Base-by-base conservation (phyloP, 148 eudicot genomes). In the Beta vulgaris region DNA sequence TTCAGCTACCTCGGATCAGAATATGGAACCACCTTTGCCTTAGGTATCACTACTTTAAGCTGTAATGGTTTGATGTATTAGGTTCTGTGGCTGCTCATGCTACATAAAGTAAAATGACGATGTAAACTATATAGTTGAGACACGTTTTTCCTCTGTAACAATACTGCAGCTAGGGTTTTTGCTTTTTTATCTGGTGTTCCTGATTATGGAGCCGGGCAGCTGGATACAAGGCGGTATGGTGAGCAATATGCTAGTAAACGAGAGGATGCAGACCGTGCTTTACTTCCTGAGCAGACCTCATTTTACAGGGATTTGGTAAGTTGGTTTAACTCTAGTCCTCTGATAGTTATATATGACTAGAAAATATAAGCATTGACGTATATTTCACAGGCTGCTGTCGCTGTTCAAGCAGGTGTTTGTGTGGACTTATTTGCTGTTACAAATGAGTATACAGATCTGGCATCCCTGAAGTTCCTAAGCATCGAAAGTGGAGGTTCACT, bases 341-440 rank as follows among this genome's bases (percentile, higher is more conserved):
- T 32, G 15, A 39, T 35, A 32, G 48, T 53, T 46, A 62, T 55
- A 16, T 42, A 10, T 13, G n/a, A 69, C 18, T 72, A 66, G 53
- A 40, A 72, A 75, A 66, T 42, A 23, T 68, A 60, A 80, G 75
- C 60, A 69, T 83, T 87, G 81, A 79, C 76, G 74, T 84, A 67
- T 79, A 64, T 89, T 87, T 82, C 81, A 76, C 93, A 94, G 98
- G 98, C 98, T 87, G 93, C 97, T 79, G 91, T 89, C 65, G 98
- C 98, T 83, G 98, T 89, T 85, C 98, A 94, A 92, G 83, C 97
- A 80, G 98, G 98, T 88, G 98, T 94, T 72, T 94, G 98, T 81
- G 93, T 94, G 70, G 98, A 94, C 88, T 80, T 94, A 78, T 88
- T 92, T 87, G 98, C 98, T 78, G 88, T 94, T 59, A 94, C 98